These are phyloP conservation scores for Pleurotus sapidus DNA, from an alignment of 768 basidiomycete genomes.

Conservation along the genomic window DNA sequence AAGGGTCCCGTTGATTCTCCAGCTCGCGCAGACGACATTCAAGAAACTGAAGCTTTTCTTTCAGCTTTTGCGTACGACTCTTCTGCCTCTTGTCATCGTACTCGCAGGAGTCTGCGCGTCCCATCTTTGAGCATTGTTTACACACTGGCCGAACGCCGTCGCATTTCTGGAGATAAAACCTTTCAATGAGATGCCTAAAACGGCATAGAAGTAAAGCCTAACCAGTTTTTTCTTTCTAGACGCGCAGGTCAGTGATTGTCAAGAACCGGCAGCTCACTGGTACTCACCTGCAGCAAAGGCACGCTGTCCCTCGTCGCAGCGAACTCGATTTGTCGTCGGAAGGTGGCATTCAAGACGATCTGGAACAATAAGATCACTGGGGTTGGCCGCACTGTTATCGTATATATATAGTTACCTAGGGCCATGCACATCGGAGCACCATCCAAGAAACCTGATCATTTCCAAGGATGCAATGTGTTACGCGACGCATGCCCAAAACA, in stretches of 20 bases:
- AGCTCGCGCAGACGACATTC: slow-evolving; percentile 54
- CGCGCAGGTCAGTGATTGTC: no score
- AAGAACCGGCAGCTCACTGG: not conserved
- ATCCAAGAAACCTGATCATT: slow-evolving; percentile 1
- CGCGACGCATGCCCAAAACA: slow-evolving; percentile 4
- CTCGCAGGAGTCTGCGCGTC: slow-evolving; percentile 46
- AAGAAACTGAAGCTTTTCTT: slow-evolving; percentile 51
- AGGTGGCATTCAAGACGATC: slow-evolving; percentile 15
- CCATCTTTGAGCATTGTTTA: slow-evolving; percentile 52
- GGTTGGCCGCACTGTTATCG: not conserved
- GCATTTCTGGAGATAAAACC: slow-evolving; percentile 44
- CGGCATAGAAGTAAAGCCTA: not conserved
- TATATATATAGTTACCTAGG: not conserved
- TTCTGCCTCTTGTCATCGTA: slow-evolving; percentile 62
- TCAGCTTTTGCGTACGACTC: slow-evolving; percentile 56
- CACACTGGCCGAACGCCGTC: slow-evolving; percentile 57
- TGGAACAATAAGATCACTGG: not conserved
- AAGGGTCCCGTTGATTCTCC: slow-evolving; percentile 34
- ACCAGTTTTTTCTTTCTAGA: slow-evolving; percentile 36
- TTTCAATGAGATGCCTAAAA: no score
- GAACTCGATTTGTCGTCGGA: slow-evolving; percentile 15
- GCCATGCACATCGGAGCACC: not conserved
- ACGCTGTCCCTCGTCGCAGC: slow-evolving; percentile 35
- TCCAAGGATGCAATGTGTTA: not conserved
- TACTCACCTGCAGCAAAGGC: slow-evolving; percentile 30